These are phyloP conservation scores for Pyrrhoderma noxium DNA, from an alignment of 1,284 basidiomycete species.

Conservation along the genomic window DNA sequence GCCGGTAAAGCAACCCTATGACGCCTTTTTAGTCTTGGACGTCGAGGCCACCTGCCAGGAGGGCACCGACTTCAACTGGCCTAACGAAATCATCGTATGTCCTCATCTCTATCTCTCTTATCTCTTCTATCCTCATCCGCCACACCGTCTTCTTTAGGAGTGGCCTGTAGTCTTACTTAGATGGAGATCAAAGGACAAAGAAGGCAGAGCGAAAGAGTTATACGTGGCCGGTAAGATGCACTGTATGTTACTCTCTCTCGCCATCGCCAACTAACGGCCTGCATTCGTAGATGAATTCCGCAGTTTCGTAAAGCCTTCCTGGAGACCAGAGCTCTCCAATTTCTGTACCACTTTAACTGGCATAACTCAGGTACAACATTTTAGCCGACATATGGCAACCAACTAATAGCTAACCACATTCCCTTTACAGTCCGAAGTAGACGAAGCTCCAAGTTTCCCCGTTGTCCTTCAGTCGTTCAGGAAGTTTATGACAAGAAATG, in stretches of 20 bases:
- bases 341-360: slow-evolving; percentile 89
- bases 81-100: slow-evolving; percentile 91
- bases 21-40: slow-evolving; percentile 72
- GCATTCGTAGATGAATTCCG: slow-evolving; percentile 68
- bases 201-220: slow-evolving; percentile 49
- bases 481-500: slow-evolving; percentile 61
- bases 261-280: neutral
- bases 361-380: slow-evolving; percentile 69
- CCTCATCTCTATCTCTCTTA: slow-evolving; percentile 13
- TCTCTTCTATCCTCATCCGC: neutral
- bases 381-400: neutral
- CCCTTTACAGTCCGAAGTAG: slow-evolving; percentile 68
- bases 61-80: slow-evolving; percentile 63
- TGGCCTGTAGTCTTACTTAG: slow-evolving; percentile 82
- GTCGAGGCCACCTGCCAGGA: slow-evolving; percentile 86
- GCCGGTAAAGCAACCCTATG: slow-evolving; percentile 48
- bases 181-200: slow-evolving; percentile 62
- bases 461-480: slow-evolving; percentile 60
- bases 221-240: slow-evolving; percentile 33
- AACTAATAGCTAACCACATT: neutral
- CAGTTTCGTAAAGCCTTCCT: slow-evolving; percentile 82
- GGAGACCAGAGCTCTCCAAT: slow-evolving; percentile 71
- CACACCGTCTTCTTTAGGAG: slow-evolving; percentile 44
- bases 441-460: slow-evolving; percentile 71
- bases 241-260: neutral